Evolutionary conservation across 306 rosid species (phyloP), one percentile per base, ranked within the genome.

Genomic region (Rosa chinensis): DNA sequence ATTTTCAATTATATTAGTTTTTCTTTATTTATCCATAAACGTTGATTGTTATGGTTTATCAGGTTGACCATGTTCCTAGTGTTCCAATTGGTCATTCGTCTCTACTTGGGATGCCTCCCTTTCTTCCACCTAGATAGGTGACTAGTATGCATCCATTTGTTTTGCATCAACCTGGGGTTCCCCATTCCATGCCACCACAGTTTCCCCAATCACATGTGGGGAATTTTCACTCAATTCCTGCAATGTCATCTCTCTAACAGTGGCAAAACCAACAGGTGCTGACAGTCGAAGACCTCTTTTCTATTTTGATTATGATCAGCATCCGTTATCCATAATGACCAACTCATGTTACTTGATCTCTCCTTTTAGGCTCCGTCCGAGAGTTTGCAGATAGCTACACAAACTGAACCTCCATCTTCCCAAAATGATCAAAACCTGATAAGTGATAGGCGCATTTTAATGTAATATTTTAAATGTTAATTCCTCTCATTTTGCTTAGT

Each of bases 221-320:
- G 68, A 92, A 90, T 77, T 96, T 89, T 85, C 93, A 93, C 49
- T 83, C 94, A 9, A 80, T 86, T 82, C 89, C 95, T 3, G 83
- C 93, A 77, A 75, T 92, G 78, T 86, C 94, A 32, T 91, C 93
- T 85, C 80, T 89, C 78, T 98, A 93, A 82, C 97, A 89, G 70
- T 96, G 98, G 97, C 96, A 91, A 74, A 87, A 86, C 86, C 94
- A 89, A 71, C 97, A 89, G 96, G 99, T 96, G 75, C 59, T 79
- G 43, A 45, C 47, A 66, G 53, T 76, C 40, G 56, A 72, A 82
- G n/a, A n/a, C n/a, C n/a, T n/a, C n/a, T n/a, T n/a, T n/a, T n/a
- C n/a, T n/a, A n/a, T n/a, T n/a, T n/a, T n/a, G n/a, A n/a, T n/a
- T n/a, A n/a, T n/a, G n/a, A n/a, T n/a, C n/a, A n/a, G n/a, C n/a